Conservation (phyloP, 2,329 filamentous ascomycete genomes). For the Biscogniauxia marginata region DNA sequence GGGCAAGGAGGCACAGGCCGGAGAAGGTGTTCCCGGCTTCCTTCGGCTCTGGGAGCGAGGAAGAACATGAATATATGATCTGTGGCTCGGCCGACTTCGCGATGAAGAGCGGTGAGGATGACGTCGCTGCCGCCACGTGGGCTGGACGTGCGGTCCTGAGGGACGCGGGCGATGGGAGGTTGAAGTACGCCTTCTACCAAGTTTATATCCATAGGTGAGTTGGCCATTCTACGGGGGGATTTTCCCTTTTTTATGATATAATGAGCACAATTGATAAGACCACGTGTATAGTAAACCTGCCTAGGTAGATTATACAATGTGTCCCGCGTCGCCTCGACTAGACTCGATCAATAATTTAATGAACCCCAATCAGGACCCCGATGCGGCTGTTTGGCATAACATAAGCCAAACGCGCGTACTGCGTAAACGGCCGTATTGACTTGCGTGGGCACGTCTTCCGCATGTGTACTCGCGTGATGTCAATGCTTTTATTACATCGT, state of each 20-base stretch:
- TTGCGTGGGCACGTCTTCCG: background rate
- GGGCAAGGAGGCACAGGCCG: conserved; percentile 40
- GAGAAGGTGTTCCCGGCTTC: conserved; percentile 42
- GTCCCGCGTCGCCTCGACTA: background rate
- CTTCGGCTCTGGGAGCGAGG: conserved; percentile 23
- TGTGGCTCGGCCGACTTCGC: conserved; percentile 28
- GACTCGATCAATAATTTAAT: background rate
- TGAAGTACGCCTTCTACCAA: conserved; percentile 33
- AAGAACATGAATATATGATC: conserved; percentile 36
- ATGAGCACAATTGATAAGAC: background rate
- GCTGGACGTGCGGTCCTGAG: conserved; percentile 29
- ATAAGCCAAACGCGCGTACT: background rate
- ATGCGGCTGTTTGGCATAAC: background rate
- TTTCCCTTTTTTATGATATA: background rate
- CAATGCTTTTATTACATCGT: background rate
- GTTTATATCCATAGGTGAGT: conserved; percentile 32
- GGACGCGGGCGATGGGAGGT: conserved; percentile 14
- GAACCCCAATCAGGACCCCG: background rate
- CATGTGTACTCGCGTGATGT: background rate
- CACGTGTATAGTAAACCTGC: background rate
- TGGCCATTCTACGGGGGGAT: background rate
- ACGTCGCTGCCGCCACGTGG: conserved; percentile 25
- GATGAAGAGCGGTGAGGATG: conserved; percentile 19
- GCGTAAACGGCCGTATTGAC: background rate
- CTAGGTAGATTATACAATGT: background rate